Conservation (phyloP, 805 yeast species). For the Wickerhamiella shivajii region DNA sequence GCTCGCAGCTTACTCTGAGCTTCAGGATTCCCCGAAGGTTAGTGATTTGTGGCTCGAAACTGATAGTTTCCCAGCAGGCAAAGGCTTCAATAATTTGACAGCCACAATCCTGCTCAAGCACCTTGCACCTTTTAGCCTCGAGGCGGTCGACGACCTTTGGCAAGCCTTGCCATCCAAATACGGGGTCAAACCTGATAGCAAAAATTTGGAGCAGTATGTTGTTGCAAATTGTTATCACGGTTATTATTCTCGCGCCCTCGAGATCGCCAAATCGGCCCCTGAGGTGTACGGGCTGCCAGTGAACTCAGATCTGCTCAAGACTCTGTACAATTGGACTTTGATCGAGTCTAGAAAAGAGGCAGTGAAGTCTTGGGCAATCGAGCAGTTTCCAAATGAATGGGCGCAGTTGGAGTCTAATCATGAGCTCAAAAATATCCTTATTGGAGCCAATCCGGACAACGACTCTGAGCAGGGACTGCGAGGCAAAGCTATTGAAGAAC, state of each 20-base stretch:
- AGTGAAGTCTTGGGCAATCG: conserved; percentile 29
- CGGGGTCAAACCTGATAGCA: conserved; percentile 37
- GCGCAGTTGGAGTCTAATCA: conserved; percentile 22
- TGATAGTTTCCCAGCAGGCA: conserved; percentile 38
- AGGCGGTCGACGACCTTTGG: conserved; percentile 50
- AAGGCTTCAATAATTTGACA: conserved; percentile 43
- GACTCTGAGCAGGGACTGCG: conserved; percentile 21
- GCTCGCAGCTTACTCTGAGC: conserved; percentile 46
- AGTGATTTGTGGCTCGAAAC: conserved; percentile 48
- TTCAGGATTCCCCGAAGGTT: conserved; percentile 41
- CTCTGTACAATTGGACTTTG: conserved; percentile 32
- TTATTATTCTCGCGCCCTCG: conserved; percentile 39
- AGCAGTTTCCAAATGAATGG: conserved; percentile 29
- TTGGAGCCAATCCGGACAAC: conserved; percentile 22
- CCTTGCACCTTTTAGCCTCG: conserved; percentile 37
- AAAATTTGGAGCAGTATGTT: conserved; percentile 43
- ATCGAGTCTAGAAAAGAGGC: conserved; percentile 25
- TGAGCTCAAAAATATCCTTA: conserved; percentile 19
- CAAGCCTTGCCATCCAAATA: conserved; percentile 36
- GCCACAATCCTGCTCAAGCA: conserved; percentile 53
- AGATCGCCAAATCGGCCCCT: conserved; percentile 31
- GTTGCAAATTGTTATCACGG: conserved; percentile 62
- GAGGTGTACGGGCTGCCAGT: conserved; percentile 23
- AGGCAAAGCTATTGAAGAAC: conserved; percentile 15
- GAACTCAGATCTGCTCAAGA: conserved; percentile 18